Evolutionary conservation across 192 early-diverging fungal genomes (phyloP), one percentile per base, ranked within the genome.

Genomic region (Gaertneriomyces semiglobifer): DNA sequence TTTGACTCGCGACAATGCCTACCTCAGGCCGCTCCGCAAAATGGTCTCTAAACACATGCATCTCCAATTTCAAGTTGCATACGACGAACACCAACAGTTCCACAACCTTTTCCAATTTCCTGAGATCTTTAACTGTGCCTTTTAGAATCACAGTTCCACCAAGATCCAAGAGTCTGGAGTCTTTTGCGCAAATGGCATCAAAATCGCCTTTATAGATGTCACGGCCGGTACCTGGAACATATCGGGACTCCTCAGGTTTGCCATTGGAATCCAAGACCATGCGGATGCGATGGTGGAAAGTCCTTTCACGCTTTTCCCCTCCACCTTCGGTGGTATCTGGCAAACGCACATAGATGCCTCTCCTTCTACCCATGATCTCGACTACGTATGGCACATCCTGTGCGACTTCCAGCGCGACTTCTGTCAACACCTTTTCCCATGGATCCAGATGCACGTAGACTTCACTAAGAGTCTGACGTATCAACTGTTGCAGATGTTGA

Each of bases 1-100:
- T 43, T 4, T 60, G n/a, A 25, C n/a, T 55, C 54, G 41, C 33
- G 14, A 50, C 61, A 62, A 14, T 33, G 18, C 19, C 9, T 20
- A n/a, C 1, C 5, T 57, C 51, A 18, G 51, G 62, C n/a, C 60
- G 45, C 33, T 44, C 18, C 3, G 52, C 71, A 41, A 76, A 76
- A 51, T 76, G 65, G 45, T 75, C 74, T 8, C 58, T 12, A 44
- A 77, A 60, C 38, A 77, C 50, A 53, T 74, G 53, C 57, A 71
- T 73, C 52, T 77, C 75, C 5, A 77, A 50, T 45, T 77, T 77
- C 3, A 74, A 45, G 42, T 69, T n/a, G 41, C 68, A 77, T 14
- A 74, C 75, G 18, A 59, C 61, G 52, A 77, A 77, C 0, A 71
- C 38, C 44, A 73, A 45, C 25, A 77, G 63, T 19, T 77, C 63